Evolutionary conservation across 495 filamentous ascomycete species (phyloP).

Genomic region (Penicillium samsonianum): DNA sequence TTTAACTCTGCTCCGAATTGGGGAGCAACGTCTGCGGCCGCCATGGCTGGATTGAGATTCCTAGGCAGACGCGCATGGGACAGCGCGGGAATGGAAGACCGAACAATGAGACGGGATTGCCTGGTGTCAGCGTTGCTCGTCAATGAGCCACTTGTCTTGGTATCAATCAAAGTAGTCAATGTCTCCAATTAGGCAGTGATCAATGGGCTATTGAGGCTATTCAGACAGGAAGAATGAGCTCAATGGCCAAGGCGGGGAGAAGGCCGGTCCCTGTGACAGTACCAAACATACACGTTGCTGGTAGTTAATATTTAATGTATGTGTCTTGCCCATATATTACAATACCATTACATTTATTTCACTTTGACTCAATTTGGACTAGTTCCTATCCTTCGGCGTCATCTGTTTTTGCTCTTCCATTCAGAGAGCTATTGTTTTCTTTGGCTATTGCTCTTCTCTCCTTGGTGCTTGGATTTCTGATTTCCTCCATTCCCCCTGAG

Average conservation of each 20-base stretch:
- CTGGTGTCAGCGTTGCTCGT: not conserved
- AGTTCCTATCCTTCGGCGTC: conserved; percentile 15
- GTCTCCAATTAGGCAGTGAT: not conserved
- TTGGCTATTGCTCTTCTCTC: not conserved
- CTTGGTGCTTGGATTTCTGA: not conserved
- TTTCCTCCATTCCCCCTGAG: not conserved
- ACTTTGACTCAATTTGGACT: conserved; percentile 12
- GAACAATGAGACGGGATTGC: not conserved
- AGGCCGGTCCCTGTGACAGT: conserved; percentile 35
- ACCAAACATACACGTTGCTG: conserved; percentile 32
- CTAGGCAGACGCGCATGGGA: conserved; percentile 27
- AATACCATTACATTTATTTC: conserved; percentile 12
- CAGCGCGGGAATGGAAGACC: conserved; percentile 6
- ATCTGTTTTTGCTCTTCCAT: conserved; percentile 15
- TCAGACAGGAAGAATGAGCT: conserved; percentile 22
- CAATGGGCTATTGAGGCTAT: conserved; percentile 19
- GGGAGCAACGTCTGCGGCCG: conserved; percentile 70
- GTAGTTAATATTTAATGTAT: not conserved
- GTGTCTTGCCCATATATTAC: not conserved
- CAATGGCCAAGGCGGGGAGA: conserved; percentile 41
- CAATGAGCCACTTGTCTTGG: not conserved
- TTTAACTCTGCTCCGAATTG: conserved; percentile 90
- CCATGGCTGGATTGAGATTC: conserved; percentile 54
- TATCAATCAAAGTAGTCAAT: not conserved
- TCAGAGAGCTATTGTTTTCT: conserved; percentile 4